Base-by-base conservation (phyloP, 1,284 basidiomycete genomes). In the Schizophyllum commune region DNA sequence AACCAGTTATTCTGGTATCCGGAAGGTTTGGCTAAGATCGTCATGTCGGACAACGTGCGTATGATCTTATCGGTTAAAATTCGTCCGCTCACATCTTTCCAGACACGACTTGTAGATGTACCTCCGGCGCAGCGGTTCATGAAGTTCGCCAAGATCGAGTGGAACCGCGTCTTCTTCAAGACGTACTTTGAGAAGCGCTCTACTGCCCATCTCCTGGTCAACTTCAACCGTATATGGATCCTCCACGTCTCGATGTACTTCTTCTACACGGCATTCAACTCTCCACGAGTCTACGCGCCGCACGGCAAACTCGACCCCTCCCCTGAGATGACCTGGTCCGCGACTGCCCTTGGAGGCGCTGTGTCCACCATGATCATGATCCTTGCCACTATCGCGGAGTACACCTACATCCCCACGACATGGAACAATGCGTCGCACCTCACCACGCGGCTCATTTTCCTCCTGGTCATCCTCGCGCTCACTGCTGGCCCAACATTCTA, bases 1-100 rank as follows among this genome's bases (percentile, higher is more conserved):
- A 99, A 99, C 75, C 97, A 99, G 73, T 80, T 99, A 21, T 99
- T 99, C 78, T 99, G 96, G 96, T 99, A 99, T 74, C 97, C 97
- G 6, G 97, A 99, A 74, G 96, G 96, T 60, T 84, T 99, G 65
- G 91, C 92, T 4, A 88, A 93, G 68, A 98, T 99, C 68, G 84
- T 93, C 11, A 81, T 99, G 34, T 83, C 81, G 59, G 95, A 98
- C 74, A 91, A 91, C 70, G 91, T 77, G 17, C 7, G 60, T 56
- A 55, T 62, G 20, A 17, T 17, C 15, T 52, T 17, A 20, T 20
- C 51, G 51, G 51, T 60, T 58, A 17, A 2, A 20, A 5, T 52
- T 17, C 20, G 51, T 52, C 51, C 7, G 51, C 51, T 52, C 17
- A 52, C 51, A 17, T 17, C 32, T 52, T n/a, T 65, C 9, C 65